Evolutionary conservation across 1,139 yeast genomes (phyloP).

Genomic region (Nadsonia commutata): DNA sequence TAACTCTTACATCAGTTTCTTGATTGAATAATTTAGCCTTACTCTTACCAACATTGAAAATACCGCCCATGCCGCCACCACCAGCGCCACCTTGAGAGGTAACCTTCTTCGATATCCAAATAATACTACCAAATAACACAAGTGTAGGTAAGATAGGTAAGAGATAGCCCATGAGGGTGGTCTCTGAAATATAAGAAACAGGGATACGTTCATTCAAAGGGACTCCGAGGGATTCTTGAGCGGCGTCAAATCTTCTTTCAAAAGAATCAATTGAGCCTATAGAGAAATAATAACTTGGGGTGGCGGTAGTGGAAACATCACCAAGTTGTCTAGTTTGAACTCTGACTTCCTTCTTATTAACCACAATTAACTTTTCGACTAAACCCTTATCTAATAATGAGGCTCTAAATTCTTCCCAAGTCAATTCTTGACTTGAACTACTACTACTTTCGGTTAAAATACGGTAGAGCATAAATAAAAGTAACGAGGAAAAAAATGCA

Average conservation of each 20-base stretch:
- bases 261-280: constrained; percentile 85
- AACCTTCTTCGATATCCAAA: constrained; percentile 25
- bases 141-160: constrained; percentile 18
- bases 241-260: constrained; percentile 64
- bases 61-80: constrained; percentile 32
- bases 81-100: constrained; percentile 38
- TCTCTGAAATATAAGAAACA: constrained; percentile 52
- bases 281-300: constrained; percentile 35
- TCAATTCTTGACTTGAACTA: constrained; percentile 24
- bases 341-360: constrained; percentile 66
- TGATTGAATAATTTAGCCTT: constrained; percentile 86
- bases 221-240: constrained; percentile 60
- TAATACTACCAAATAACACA: constrained; percentile 4
- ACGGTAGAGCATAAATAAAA: constrained; percentile 1
- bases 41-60: constrained; percentile 58
- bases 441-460: constrained; percentile 2
- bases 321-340: constrained; percentile 18
- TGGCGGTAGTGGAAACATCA: constrained; percentile 16
- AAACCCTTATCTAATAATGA: constrained; percentile 71
- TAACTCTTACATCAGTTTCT: constrained; percentile 77
- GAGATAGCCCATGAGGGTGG: constrained; percentile 41
- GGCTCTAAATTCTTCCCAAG: constrained; percentile 84
- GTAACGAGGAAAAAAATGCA: background rate
- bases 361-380: constrained; percentile 60
- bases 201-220: constrained; percentile 62